phyloP scores from a whole-genome alignment of 1,284 basidiomycete species.

The Waitea zeae region DNA sequence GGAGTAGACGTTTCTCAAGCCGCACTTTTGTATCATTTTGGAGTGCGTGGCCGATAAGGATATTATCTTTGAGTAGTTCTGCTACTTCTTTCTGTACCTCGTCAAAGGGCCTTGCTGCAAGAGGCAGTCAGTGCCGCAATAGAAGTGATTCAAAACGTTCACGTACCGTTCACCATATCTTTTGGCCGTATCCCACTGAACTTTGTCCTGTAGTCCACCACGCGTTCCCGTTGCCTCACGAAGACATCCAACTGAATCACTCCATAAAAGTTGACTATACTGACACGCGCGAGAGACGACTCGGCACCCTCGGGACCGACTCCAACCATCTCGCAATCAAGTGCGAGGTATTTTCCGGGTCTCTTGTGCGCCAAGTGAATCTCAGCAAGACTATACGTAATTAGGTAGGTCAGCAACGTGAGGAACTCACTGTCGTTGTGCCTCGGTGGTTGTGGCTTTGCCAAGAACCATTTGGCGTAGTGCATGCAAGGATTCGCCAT shows the following conservation, averaged over 20 bases:
- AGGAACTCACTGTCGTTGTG: conserved; percentile 27
- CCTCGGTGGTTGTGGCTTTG: conserved; percentile 15
- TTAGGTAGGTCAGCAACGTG: background rate
- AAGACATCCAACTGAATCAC: conserved; percentile 71
- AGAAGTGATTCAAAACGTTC: background rate
- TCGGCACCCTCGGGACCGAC: conserved; percentile 70
- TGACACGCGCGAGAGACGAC: conserved; percentile 81
- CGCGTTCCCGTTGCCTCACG: conserved; percentile 74
- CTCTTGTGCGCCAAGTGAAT: too few species aligned
- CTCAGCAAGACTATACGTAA: conserved; percentile 1
- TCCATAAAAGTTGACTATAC: conserved; percentile 85
- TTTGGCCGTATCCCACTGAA: conserved; percentile 72
- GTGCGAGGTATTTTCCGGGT: conserved; percentile 63
- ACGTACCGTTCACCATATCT: conserved; percentile 57
- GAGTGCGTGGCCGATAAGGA: conserved; percentile 90
- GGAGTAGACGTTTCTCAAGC: conserved; percentile 1
- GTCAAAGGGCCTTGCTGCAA: conserved; percentile 59
- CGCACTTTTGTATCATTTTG: conserved; percentile 79
- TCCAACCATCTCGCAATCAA: conserved; percentile 98
- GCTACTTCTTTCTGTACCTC: conserved; percentile 74
- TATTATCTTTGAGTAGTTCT: conserved; percentile 59
- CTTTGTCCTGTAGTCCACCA: conserved; percentile 89
- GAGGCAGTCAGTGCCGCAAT: background rate
- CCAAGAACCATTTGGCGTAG: conserved; percentile 38
- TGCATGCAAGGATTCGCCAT: conserved; percentile 27